phyloP scores from a whole-genome alignment of 441 rosid species.

The Breynia disticha region DNA sequence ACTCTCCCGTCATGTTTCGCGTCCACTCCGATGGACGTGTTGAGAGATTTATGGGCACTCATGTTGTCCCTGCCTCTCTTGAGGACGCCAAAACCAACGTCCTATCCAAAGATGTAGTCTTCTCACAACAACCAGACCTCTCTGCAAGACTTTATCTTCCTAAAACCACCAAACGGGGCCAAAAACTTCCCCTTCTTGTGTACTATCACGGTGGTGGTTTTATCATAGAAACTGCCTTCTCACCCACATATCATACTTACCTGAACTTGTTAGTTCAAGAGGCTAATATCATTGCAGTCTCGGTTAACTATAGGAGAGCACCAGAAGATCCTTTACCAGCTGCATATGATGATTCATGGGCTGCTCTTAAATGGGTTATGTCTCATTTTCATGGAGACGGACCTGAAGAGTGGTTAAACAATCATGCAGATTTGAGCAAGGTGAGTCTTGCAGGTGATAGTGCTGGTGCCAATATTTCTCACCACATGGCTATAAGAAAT shows the following conservation, averaged over 20 bases:
- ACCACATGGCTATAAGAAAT: conserved; percentile 31
- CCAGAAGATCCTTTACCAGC: conserved; percentile 44
- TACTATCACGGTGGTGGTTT: conserved; percentile 66
- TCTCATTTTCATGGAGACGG: conserved; percentile 35
- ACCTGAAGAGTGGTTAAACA: conserved; percentile 41
- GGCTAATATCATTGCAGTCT: conserved; percentile 37
- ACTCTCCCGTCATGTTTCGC: conserved; percentile 24
- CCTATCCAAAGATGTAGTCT: conserved; percentile 22
- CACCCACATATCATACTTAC: conserved; percentile 27
- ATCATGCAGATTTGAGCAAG: conserved; percentile 24
- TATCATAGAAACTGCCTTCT: conserved; percentile 32
- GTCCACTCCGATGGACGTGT: conserved; percentile 37
- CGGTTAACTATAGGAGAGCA: conserved; percentile 41
- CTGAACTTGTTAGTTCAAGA: conserved; percentile 20
- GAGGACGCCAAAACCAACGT: conserved; percentile 22
- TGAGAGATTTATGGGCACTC: conserved; percentile 24
- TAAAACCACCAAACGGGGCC: not conserved
- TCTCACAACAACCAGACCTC: conserved; percentile 8
- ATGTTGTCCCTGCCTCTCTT: conserved; percentile 29
- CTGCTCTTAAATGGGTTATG: conserved; percentile 36
- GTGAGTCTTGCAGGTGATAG: conserved; percentile 47
- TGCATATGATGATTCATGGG: conserved; percentile 35
- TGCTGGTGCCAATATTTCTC: conserved; percentile 44
- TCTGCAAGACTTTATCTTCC: conserved; percentile 17
- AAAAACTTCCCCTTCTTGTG: conserved; percentile 36